Evolutionary conservation across 2,329 filamentous ascomycete species (phyloP), one percentile per base, ranked within the genome.

Genomic region (Madurella mycetomatis): DNA sequence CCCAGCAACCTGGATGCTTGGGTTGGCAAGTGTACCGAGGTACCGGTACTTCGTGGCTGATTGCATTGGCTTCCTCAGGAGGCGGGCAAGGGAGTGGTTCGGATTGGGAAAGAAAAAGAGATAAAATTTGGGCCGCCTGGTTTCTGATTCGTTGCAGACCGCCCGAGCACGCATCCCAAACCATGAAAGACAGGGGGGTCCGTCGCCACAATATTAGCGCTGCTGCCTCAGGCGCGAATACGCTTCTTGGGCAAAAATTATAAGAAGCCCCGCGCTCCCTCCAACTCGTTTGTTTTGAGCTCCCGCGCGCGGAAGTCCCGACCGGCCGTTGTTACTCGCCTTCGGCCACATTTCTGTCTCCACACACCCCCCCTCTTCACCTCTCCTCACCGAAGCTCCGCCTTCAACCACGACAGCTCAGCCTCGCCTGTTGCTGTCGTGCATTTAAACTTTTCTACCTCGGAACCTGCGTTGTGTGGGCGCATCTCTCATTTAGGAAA

Each of bases 301-400:
- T 67, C 75, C 71, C 73, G 47, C 72, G 77, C 73, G 76, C 72
- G 76, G 77, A 80, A 79, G 72, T 75, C 72, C 75, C 76, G 76
- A 80, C 76, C 75, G 74, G 76, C 76, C 76, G 67, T 77, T 64
- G 70, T 70, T 67, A 72, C 71, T 69, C 69, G 68, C 74, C 73
- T 77, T 70, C 66, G 75, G 74, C 72, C 73, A 69, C 63, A 67
- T 68, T 67, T 66, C 64, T 69, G 69, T 69, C 66, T 64, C 65
- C 64, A 62, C 63, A 66, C 64, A 63, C 60, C 68, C 64, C 62
- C 30, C 51, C 40, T 65, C 51, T 43, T 65, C 65, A 57, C 59
- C 59, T 62, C 58, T 64, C 62, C 58, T 64, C 62, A 58, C 55
- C 55, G 50, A 61, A 59, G 42, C 62, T 60, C 58, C 61, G 55